phyloP scores from a whole-genome alignment of 1,284 basidiomycete species.

The Sanghuangporus sanghuang region DNA sequence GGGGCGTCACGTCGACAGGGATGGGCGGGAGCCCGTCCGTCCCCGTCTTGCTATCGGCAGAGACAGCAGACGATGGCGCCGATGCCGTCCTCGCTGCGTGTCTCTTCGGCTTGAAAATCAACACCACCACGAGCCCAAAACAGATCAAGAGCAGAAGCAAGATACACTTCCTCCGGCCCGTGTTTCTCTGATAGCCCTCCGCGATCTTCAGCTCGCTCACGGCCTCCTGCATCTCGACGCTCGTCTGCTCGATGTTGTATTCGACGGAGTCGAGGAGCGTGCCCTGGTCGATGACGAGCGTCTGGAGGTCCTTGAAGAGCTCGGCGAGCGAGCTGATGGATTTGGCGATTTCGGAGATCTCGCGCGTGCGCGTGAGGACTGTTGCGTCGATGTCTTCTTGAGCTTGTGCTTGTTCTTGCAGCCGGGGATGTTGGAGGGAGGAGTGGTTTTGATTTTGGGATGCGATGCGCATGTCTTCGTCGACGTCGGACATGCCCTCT shows the following conservation, averaged over 20 bases:
- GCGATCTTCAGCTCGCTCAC: constrained; percentile 83
- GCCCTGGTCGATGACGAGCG: constrained; percentile 96
- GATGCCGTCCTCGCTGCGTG: constrained; percentile 18
- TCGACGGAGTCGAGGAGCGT: constrained; percentile 95
- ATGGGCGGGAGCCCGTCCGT: background rate
- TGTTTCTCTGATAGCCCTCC: constrained; percentile 87
- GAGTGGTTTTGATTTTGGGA: constrained; percentile 24
- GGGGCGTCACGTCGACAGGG: background rate
- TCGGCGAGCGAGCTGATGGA: constrained; percentile 91
- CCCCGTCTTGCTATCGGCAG: background rate
- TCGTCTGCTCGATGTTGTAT: constrained; percentile 95
- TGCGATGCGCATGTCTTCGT: constrained; percentile 79
- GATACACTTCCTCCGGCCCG: constrained; percentile 89
- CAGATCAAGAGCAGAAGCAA: constrained; percentile 89
- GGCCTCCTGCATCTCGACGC: constrained; percentile 76
- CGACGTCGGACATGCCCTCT: constrained; percentile 74
- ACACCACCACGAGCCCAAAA: constrained; percentile 73
- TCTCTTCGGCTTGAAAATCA: constrained; percentile 77
- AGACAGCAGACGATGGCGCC: background rate
- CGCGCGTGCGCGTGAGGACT: constrained; percentile 64
- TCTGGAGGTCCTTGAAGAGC: constrained; percentile 92
- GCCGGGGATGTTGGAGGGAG: background rate
- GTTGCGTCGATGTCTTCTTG: constrained; percentile 28
- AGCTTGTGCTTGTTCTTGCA: background rate
- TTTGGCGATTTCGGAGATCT: constrained; percentile 88